phyloP scores from a whole-genome alignment of 2,329 filamentous ascomycete genomes.

The Fusarium nelsonii region DNA sequence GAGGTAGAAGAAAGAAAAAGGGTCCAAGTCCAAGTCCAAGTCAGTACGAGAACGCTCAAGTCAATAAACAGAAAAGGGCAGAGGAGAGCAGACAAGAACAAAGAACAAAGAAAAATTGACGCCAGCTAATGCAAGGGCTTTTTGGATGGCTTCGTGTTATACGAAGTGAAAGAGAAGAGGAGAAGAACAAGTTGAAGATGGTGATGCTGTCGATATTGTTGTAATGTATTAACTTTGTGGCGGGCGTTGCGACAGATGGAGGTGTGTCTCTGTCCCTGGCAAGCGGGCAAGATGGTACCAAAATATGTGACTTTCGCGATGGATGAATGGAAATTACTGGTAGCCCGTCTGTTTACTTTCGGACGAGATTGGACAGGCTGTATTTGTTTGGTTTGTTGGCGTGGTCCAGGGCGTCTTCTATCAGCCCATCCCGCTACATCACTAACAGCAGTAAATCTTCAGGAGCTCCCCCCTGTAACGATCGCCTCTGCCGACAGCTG shows the following conservation, averaged over 20 bases:
- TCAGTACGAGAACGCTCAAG: not conserved
- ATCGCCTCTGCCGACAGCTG: not conserved
- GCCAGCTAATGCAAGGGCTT: conserved; percentile 14
- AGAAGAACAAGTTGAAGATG: conserved; percentile 1
- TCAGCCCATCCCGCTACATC: not conserved
- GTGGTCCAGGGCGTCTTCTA: not conserved
- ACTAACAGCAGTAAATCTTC: not conserved
- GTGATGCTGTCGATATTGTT: conserved; percentile 6
- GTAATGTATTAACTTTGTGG: conserved; percentile 25
- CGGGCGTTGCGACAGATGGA: conserved; percentile 28
- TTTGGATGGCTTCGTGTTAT: conserved; percentile 17
- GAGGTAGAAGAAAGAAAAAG: conserved; percentile 25
- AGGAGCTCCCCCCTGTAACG: conserved; percentile 7
- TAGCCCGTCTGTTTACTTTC: conserved; percentile 36
- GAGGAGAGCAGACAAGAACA: not conserved
- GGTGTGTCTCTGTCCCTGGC: not conserved
- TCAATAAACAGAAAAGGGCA: not conserved
- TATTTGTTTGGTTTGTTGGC: conserved; percentile 24
- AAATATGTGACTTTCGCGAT: conserved; percentile 3
- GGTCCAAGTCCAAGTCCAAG: conserved; percentile 6
- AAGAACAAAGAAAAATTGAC: conserved; percentile 14
- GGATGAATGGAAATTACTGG: conserved; percentile 18
- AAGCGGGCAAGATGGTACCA: no score
- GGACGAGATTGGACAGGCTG: conserved; percentile 16
- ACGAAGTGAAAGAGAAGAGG: not conserved